Conservation (phyloP, 2,329 filamentous ascomycete species). For the Penicillium sclerotiorum region DNA sequence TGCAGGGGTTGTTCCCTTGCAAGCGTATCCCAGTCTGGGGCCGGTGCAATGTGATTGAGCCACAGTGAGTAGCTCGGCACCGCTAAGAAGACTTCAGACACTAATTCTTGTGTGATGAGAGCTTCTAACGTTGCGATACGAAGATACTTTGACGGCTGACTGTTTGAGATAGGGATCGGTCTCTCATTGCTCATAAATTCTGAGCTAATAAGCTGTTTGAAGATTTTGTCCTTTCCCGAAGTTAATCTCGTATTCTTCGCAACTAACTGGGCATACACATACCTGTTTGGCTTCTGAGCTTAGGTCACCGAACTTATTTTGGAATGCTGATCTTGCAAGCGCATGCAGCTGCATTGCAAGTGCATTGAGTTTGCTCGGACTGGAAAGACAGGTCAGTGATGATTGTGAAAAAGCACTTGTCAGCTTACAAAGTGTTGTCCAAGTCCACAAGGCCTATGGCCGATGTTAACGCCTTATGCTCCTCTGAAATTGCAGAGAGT, state of each 20-base stretch:
- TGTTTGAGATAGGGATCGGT: constrained; percentile 2
- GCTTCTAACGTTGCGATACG: neutral
- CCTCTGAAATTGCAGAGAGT: neutral
- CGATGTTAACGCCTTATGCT: neutral
- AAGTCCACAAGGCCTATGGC: neutral
- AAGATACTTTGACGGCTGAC: neutral
- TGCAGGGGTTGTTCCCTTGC: neutral
- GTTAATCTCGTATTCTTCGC: neutral
- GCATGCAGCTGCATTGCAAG: neutral
- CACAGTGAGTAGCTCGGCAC: neutral
- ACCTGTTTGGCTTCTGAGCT: neutral
- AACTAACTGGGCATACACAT: too few species aligned
- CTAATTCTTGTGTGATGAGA: neutral
- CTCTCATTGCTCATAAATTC: neutral
- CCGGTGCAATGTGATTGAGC: neutral
- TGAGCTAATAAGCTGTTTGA: neutral
- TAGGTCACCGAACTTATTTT: neutral
- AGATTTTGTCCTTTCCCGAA: neutral
- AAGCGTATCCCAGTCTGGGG: neutral
- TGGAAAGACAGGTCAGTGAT: neutral
- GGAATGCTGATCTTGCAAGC: neutral
- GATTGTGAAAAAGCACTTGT: neutral
- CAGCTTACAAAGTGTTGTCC: neutral
- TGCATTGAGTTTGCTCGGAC: neutral
- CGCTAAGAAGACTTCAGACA: neutral